Evolutionary conservation across 257 asterid genomes (phyloP).

Genomic region (Buddleja alternifolia): DNA sequence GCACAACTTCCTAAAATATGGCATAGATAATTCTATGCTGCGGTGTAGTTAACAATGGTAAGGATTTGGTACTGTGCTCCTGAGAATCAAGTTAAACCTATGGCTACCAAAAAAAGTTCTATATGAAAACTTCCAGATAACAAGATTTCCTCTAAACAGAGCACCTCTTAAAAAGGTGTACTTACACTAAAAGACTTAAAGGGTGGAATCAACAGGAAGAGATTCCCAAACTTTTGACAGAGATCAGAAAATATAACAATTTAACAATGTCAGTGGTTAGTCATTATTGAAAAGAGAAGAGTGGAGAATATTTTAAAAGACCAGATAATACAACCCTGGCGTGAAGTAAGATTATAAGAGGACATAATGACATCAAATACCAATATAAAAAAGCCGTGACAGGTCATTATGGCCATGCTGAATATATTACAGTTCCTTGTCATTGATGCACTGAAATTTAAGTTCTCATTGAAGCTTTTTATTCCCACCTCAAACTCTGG

Average conservation of each 20-base stretch:
- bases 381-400: neutral
- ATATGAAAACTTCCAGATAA: neutral
- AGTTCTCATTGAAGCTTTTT: neutral
- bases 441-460: neutral
- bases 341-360: slow-evolving; percentile 14
- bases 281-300: neutral
- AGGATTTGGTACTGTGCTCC: neutral
- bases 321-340: neutral
- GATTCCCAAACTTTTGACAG: neutral
- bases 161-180: neutral
- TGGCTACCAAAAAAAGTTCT: neutral
- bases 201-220: neutral
- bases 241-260: neutral
- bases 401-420: neutral
- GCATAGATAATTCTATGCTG: neutral
- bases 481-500: slow-evolving; percentile 18
- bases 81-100: neutral
- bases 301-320: neutral
- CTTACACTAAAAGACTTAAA: neutral
- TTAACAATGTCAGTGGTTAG: slow-evolving; percentile 11
- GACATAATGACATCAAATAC: slow-evolving; percentile 7
- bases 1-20: neutral
- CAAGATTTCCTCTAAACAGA: neutral
- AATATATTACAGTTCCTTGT: neutral
- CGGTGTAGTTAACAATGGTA: neutral